Evolutionary conservation across 495 filamentous ascomycete species (phyloP).

Genomic region (Xylaria longipes): DNA sequence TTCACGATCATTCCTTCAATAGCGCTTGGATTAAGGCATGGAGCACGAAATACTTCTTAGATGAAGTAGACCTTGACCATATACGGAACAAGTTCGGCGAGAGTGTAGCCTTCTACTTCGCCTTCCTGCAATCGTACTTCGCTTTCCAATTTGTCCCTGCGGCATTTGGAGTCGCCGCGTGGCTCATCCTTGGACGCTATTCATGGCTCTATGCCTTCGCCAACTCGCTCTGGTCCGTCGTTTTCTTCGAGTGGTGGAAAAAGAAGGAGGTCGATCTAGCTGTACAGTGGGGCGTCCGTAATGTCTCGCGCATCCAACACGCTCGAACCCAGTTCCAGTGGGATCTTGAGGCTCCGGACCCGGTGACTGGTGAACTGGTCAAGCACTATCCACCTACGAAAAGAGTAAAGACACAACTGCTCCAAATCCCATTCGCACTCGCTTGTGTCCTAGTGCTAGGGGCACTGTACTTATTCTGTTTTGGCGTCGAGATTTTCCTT

Average conservation of each 20-base stretch:
- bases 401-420: slow-evolving; percentile 76
- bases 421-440: slow-evolving; percentile 89
- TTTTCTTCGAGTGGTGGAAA: slow-evolving; percentile 98
- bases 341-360: slow-evolving; percentile 76
- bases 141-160: slow-evolving; percentile 85
- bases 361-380: slow-evolving; percentile 81
- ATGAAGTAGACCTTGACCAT: slow-evolving; percentile 75
- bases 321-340: slow-evolving; percentile 79
- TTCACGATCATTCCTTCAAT: slow-evolving; percentile 90
- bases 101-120: slow-evolving; percentile 95
- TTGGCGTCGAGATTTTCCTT: slow-evolving; percentile 95
- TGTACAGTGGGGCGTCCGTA: slow-evolving; percentile 89
- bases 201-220: slow-evolving; percentile 83
- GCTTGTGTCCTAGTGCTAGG: slow-evolving; percentile 73
- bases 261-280: slow-evolving; percentile 89
- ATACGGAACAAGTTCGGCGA: slow-evolving; percentile 93
- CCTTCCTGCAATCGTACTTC: slow-evolving; percentile 94
- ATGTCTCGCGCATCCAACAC: slow-evolving; percentile 80
- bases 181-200: slow-evolving; percentile 82
- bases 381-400: slow-evolving; percentile 80
- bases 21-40: slow-evolving; percentile 89
- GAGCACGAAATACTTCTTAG: slow-evolving; percentile 81
- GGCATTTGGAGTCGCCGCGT: slow-evolving; percentile 78
- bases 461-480: slow-evolving; percentile 82
- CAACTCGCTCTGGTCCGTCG: slow-evolving; percentile 84